Base-by-base conservation (phyloP, 129 eudicot genomes). In the Apium graveolens region DNA sequence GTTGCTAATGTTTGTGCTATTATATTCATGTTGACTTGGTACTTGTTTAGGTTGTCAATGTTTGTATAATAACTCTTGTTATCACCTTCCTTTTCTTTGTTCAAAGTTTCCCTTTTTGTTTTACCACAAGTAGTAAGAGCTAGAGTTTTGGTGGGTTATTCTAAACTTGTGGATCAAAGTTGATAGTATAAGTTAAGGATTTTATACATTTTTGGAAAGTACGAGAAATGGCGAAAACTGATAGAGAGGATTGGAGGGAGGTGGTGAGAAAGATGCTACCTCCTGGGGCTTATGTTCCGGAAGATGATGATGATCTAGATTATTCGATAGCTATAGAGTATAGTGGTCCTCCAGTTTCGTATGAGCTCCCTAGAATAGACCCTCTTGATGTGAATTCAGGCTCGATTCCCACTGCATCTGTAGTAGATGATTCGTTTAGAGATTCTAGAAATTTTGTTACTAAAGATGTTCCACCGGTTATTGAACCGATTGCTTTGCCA, bases 261-360 rank as follows among this genome's bases (percentile, higher is more conserved):
- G 72, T 85, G 86, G 91, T 90, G 44, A 84, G 75, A 78, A 94
- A 91, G 88, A 94, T 91, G 98, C 89, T 94, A n/a, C 97, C 98
- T 55, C 96, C 96, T 7, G 98, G 98, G 45, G 83, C 91, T 74
- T 76, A 86, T 31, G 62, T 94, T 16, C 97, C 98, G 32, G 92
- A 88, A 29, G 93, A 92, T 18, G 91, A 85, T 73, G 90, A 85
- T 35, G 89, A 85, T 49, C 90, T 87, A 81, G 97, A 94, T 75
- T 91, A 88, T 83, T 94, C 98, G 5, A 94, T 94, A 79, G 98
- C 97, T 11, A 45, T 88, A 38, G 97, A 91, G 84, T 94, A 94
- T 51, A 82, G 78, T 80, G 98, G 98, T n/a, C 97, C 98, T 34
- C 88, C 90, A 34, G 89, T 90, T 41, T 75, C 86, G 38, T 90